Conservation (phyloP, 768 basidiomycete genomes). For the Mycena belliarum region DNA sequence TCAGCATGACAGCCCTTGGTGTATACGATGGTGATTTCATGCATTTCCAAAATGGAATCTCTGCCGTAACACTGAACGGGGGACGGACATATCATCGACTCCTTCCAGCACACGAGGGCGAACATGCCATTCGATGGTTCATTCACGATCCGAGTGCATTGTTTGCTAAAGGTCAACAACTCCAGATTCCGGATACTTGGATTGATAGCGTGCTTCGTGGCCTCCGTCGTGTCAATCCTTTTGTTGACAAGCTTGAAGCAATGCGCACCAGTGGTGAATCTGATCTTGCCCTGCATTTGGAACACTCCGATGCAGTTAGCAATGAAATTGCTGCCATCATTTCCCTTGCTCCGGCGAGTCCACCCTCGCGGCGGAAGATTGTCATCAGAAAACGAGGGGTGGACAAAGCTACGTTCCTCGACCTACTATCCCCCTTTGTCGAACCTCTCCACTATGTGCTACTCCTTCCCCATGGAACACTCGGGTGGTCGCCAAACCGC, state of each 20-base stretch:
- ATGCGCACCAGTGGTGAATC: background rate
- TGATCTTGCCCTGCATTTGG: background rate
- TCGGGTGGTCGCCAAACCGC: background rate
- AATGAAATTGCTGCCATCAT: constrained; percentile 1
- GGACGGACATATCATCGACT: background rate
- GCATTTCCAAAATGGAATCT: background rate
- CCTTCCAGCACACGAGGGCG: background rate
- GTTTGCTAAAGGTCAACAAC: background rate
- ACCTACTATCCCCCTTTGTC: background rate
- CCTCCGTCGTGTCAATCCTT: background rate
- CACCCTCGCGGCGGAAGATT: background rate
- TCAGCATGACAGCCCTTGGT: background rate
- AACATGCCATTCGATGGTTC: constrained; percentile 4
- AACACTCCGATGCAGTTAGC: background rate
- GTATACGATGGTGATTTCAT: background rate
- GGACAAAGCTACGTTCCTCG: background rate
- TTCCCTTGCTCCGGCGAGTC: background rate
- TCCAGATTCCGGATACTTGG: background rate
- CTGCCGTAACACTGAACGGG: background rate
- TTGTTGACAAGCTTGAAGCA: background rate
- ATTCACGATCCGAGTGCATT: background rate
- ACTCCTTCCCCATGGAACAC: background rate
- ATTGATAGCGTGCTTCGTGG: background rate
- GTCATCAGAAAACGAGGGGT: background rate
- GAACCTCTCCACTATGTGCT: constrained; percentile 1